Evolutionary conservation across 768 basidiomycete genomes (phyloP), one percentile per base, ranked within the genome.

Genomic region (Mycena filopes): DNA sequence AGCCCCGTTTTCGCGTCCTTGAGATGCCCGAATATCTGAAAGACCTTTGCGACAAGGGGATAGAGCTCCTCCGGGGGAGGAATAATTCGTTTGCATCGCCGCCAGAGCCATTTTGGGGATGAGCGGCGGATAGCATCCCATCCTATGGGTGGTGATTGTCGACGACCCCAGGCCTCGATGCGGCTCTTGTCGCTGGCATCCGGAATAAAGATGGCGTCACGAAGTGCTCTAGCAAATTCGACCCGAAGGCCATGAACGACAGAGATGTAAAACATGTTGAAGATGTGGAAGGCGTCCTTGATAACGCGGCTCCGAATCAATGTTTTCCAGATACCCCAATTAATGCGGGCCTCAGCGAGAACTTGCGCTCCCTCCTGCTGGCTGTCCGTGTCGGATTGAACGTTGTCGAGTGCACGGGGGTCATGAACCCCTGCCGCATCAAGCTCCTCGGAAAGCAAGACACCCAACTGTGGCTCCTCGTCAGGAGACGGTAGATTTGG

Each of bases 11-110:
- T 67, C 0, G 75, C 50, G 70, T 81, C 79, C 55, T 75, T 73
- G 7, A 82, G 60, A 18, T 76, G 75, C 0, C 79, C 78, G 71
- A 72, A 81, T 18, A 62, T 72, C 7, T 58, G 29, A 48, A 81
- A 78, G 7, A 81, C 73, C 0, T 68, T 33, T 0, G 58, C 16
- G 31, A 81, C 76, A 16, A 72, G 58, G 5, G 68, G 69, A 28
- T 74, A 73, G 11, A 81, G 72, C 10, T 66, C 58, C 21, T 79
- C 67, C 1, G 79, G 71, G 4, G 78, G 75, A 11, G 80, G 78
- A 28, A 82, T 75, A 8, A 70, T 66, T 0, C 70, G 67, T 28
- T 70, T 69, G 53, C 76, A 75, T 3, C 59, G 72, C 15, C 63
- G 59, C 66, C 71, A 71, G 4, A 80, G 28, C 74, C 75, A 80